Evolutionary conservation across 2,329 filamentous ascomycete species (phyloP), one percentile per base, ranked within the genome.

Genomic region (Sclerotinia spermophila): DNA sequence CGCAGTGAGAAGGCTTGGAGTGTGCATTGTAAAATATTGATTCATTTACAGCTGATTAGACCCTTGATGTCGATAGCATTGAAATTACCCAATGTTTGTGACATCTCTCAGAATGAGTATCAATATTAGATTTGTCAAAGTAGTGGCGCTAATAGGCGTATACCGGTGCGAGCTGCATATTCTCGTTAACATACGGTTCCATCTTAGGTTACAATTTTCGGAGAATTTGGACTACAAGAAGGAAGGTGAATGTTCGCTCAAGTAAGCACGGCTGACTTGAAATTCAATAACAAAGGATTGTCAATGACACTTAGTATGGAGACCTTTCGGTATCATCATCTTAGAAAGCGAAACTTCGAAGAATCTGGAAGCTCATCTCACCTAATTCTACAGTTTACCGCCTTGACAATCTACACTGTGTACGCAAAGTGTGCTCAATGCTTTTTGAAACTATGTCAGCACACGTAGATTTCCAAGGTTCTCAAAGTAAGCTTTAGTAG

Each of bases 101-200:
- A 45, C 40, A 42, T 53, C 35, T 38, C 40, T 8, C 45, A 42
- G 10, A 55, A 55, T 40, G 30, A 2, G 24, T 30, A 55, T 66
- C 27, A 6, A 55, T 17, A 64, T 30, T 10, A 6, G 27, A 48
- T 67, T 27, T 21, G 19, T 35, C 51, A 17, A 48, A 45, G 33
- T n/a, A 21, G 66, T 68, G 65, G 55, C 53, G 53, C 66, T 45
- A n/a, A 45, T n/a, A 30, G 55, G 40, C 66, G 27, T 59, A 48
- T 40, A 45, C 13, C 7, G 6, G 45, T 24, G 27, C 21, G n/a
- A 68, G 27, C 27, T 68, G 66, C 53, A 68, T 67, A 48, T 59
- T 55, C 59, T 55, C 38, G 65, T 44, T 55, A 33, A 38, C 35
- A 45, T 59, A 45, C 30, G 10, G n/a, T 59, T 19, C 44, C n/a